phyloP scores from a whole-genome alignment of 164 flowering plant genomes.

The Kingdonia uniflora region DNA sequence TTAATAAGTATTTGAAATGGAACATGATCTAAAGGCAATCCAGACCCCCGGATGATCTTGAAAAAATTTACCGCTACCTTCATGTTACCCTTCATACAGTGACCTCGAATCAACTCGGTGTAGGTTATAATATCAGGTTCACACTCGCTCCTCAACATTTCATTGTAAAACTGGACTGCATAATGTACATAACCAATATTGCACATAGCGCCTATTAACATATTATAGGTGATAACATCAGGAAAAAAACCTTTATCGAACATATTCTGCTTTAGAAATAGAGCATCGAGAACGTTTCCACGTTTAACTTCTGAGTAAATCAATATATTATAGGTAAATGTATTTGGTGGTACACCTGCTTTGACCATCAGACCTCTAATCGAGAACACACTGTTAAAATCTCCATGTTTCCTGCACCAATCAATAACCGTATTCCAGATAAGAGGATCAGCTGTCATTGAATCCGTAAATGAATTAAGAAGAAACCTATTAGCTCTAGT shows the following conservation, averaged over 20 bases:
- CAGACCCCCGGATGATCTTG: conserved; percentile 24
- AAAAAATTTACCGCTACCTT: conserved; percentile 41
- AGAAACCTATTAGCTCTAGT: conserved; percentile 36
- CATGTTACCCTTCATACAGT: conserved; percentile 29
- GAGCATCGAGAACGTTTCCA: conserved; percentile 37
- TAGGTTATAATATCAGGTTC: conserved; percentile 57
- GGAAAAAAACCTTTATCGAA: conserved; percentile 31
- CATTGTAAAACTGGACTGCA: conserved; percentile 45
- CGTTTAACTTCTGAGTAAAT: conserved; percentile 36
- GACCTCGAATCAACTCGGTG: conserved; percentile 54
- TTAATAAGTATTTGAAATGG: conserved; percentile 48
- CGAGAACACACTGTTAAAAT: conserved; percentile 29
- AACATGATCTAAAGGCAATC: conserved; percentile 45
- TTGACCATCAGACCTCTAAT: conserved; percentile 43
- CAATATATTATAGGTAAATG: conserved; percentile 62
- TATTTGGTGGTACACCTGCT: conserved; percentile 45
- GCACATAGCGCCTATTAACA: conserved; percentile 56
- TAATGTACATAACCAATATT: conserved; percentile 24
- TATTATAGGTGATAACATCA: conserved; percentile 63
- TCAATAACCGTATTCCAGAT: conserved; percentile 67
- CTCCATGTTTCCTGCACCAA: conserved; percentile 47
- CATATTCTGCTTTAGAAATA: conserved; percentile 43
- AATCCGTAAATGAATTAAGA: conserved; percentile 36
- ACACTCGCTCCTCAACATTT: conserved; percentile 46
- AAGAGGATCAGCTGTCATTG: conserved; percentile 37